Evolutionary conservation across 2,329 filamentous ascomycete genomes (phyloP), one percentile per base, ranked within the genome.

Genomic region (Cordyceps pruinosa): DNA sequence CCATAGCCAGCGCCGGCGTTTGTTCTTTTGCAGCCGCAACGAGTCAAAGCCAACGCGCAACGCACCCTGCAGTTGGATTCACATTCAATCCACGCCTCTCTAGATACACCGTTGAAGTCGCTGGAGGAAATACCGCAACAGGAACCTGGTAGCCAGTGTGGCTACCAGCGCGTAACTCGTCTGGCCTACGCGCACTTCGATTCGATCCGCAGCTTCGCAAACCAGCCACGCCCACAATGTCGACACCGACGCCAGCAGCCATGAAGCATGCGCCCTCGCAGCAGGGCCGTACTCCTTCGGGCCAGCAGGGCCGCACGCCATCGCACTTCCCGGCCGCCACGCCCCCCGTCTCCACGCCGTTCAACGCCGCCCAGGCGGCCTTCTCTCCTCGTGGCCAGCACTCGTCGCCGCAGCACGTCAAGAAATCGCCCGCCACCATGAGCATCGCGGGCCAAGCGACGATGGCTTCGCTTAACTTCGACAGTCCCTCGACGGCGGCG

Each of bases 331-430:
- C 79, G 2, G 80, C 73, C 5, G 82, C 80, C 3, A 86, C 84
- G 6, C 84, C 84, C 15, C 83, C 83, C n/a, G 83, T 84, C 25
- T 86, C 84, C 35, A 87, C 84, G 2, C 84, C 84, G 15, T 86
- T 86, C 58, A 78, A 81, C 37, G 74, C 78, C 44, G 76, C 76
- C 2, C 77, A 80, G 52, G 75, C 77, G n/a, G 81, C 77, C 35
- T 82, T 86, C 65, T 85, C 84, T 2, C 83, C 84, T 4, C 75
- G 73, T 28, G 82, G 76, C 32, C 78, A 75, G 10, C 75, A 77
- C 51, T 84, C 82, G 9, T 87, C 84, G 53, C 84, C 84, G 4
- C 83, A 86, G 67, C 81, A 84, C 57, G 73, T 86, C 41, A 84
- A 83, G 72, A 84, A 84, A 65, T 85, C 83, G 7, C 83, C 84